Evolutionary conservation across 768 basidiomycete species (phyloP), one percentile per base, ranked within the genome.

Genomic region (Lentinus tigrinus): DNA sequence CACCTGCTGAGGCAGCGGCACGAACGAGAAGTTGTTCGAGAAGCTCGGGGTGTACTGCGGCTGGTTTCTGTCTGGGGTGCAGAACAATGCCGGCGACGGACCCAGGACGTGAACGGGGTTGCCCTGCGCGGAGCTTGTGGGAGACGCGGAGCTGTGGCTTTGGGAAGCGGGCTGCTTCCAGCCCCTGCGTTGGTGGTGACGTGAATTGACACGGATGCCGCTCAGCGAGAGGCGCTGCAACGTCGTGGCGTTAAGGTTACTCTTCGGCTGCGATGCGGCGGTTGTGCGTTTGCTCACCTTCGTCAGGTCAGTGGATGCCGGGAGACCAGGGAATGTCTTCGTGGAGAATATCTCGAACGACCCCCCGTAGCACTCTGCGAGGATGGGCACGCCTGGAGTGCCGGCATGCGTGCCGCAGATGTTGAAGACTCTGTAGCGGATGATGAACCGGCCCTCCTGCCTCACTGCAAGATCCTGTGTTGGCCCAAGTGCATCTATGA

Each of bases 401-500:
- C 61, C 53, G 13, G 76, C 73, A 24, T 70, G 67, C 0, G 79
- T 80, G 1, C 19, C 39, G 65, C 80, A 81, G 37, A 89, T 72
- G 69, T 87, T 85, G 63, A 89, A 87, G 55, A 80, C 77, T 3
- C 87, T 77, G 65, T 88, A 88, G n/a, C 87, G 79, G 24, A 89
- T 73, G 38, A 85, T 77, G 65, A 88, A 90, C 16, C 74, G 77
- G 23, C 88, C 88, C 65, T 88, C 87, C 21, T 77, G 78, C 63
- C 83, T 85, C 5, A 89, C 87, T 0, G 87, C 85, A n/a, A 89
- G 73, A 64, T 89, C 87, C 88, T 89, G 62, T 31, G 31, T n/a
- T n/a, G n/a, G n/a, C n/a, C 31, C 7, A 31, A 6, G 31, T 11
- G 11, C 0, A 26, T 23, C 19, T 1, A 28, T 21, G 34, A 47